phyloP scores from a whole-genome alignment of 768 basidiomycete genomes.

The Lentinula sp. region DNA sequence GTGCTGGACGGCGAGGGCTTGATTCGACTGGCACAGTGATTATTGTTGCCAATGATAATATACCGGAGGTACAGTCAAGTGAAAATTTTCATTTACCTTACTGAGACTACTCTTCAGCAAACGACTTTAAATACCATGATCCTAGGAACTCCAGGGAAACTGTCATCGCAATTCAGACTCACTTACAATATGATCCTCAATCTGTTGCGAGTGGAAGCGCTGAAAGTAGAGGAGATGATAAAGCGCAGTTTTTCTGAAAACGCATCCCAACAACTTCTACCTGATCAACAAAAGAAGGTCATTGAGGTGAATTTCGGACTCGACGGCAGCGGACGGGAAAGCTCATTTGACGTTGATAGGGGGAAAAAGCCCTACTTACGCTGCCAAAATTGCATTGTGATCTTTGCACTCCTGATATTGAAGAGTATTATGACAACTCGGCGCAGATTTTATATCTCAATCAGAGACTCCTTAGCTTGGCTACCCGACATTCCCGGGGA shows the following conservation, averaged over 20 bases:
- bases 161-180: conserved; percentile 92
- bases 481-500: conserved; percentile 54
- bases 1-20: conserved; percentile 92
- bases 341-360: conserved; percentile 33
- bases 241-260: conserved; percentile 99
- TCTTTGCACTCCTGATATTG: conserved; percentile 67
- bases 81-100: neutral
- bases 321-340: neutral
- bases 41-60: conserved; percentile 73
- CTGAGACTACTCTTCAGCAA: conserved; percentile 43
- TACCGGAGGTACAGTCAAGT: conserved; percentile 68
- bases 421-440: conserved; percentile 69
- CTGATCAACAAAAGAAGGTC: conserved; percentile 89
- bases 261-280: conserved; percentile 84
- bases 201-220: conserved; percentile 89
- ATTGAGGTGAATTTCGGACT: conserved; percentile 50
- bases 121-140: conserved; percentile 80
- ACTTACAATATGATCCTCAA: conserved; percentile 99
- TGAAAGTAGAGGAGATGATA: conserved; percentile 98
- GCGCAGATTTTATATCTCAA: conserved; percentile 58
- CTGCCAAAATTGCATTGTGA: conserved; percentile 65
- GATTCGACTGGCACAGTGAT: conserved; percentile 96
- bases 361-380: conserved; percentile 59
- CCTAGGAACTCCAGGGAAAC: conserved; percentile 86
- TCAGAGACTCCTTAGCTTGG: conserved; percentile 54